Evolutionary conservation across 1,139 yeast genomes (phyloP), one percentile per base, ranked within the genome.

Genomic region (Scheffersomyces illinoinensis): DNA sequence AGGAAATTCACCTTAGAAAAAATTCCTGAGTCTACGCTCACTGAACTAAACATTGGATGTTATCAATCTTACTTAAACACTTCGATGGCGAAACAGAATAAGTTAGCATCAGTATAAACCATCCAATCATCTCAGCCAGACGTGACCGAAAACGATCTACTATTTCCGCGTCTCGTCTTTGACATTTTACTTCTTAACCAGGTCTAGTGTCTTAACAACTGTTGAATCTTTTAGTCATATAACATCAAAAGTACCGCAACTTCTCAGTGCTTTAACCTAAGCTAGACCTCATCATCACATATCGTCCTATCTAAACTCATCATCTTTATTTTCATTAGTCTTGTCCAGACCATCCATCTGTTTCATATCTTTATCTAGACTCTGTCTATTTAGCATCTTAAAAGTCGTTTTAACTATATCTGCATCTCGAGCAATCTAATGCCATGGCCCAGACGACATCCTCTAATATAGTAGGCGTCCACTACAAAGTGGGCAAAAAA

Each of bases 401-500:
- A 33, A 33, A 33, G 43, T 33, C 43, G 43, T 33, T 33, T 4
- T 33, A 12, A 12, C 43, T 33, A 33, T 17, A 33, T 10, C 43
- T 33, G 43, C 43, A 33, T 33, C 43, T 33, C 43, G 43, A 33
- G 43, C 43, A 33, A 33, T 33, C 43, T 33, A 33, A 48, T 48
- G 50, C 50, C 50, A 69, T 69, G 71, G 71, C 76, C 3, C 74
- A 73, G 58, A 64, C 74, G n/a, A 70, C 71, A 61, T 70, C 77
- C 33, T 77, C 83, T 48, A 84, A 81, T 61, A 90, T 89, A 50
- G 93, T 90, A 55, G 96, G 96, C 0, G 80, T 90, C 63, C 95
- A 90, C 73, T 90, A 89, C 72, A 86, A 88, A 67, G 88, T 90
- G 56, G 95, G 95, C 54, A 90, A 89, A 73, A 90, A 90, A 73